These are phyloP conservation scores for Bolboschoenoplectus hybrid DNA, from an alignment of 202 grass and related monocot species.

Conservation along the genomic window DNA sequence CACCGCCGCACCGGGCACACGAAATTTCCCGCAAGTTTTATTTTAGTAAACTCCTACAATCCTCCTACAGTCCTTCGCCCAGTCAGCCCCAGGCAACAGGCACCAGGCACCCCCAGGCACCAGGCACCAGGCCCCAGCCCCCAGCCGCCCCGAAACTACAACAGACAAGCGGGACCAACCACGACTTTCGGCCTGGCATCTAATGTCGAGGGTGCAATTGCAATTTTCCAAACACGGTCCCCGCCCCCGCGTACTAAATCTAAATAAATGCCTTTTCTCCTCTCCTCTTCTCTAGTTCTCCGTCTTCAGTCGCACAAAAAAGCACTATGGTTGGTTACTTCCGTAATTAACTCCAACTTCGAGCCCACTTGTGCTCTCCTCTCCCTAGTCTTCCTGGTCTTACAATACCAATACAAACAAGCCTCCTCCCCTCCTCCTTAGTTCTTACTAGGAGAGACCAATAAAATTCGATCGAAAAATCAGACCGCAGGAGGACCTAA, in stretches of 20 bases:
- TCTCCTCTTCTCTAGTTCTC: too few species aligned
- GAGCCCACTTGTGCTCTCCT: slow-evolving; percentile 2
- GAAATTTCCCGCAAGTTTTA: too few species aligned
- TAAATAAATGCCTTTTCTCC: not conserved
- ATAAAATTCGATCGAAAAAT: slow-evolving; percentile 31
- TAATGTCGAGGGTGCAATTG: not conserved
- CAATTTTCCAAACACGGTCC: slow-evolving; percentile 2
- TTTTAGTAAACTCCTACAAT: not conserved
- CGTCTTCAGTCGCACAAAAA: not conserved
- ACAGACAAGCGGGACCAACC: slow-evolving; percentile 33
- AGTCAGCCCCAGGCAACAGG: too few species aligned
- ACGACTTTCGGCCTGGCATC: slow-evolving; percentile 35
- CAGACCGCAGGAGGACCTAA: not conserved
- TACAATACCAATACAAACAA: not conserved
- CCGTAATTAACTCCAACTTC: slow-evolving; percentile 49
- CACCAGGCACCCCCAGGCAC: too few species aligned
- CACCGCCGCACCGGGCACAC: too few species aligned
- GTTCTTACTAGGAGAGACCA: not conserved
- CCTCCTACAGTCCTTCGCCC: too few species aligned
- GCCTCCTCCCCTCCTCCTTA: slow-evolving; percentile 11
- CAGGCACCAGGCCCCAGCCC: not conserved
- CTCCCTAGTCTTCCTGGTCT: slow-evolving; percentile 38
- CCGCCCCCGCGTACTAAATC: not conserved
- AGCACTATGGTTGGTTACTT: slow-evolving; percentile 54
- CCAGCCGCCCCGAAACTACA: not conserved